Evolutionary conservation across 768 basidiomycete species (phyloP).

Genomic region (Suillus brevipes): DNA sequence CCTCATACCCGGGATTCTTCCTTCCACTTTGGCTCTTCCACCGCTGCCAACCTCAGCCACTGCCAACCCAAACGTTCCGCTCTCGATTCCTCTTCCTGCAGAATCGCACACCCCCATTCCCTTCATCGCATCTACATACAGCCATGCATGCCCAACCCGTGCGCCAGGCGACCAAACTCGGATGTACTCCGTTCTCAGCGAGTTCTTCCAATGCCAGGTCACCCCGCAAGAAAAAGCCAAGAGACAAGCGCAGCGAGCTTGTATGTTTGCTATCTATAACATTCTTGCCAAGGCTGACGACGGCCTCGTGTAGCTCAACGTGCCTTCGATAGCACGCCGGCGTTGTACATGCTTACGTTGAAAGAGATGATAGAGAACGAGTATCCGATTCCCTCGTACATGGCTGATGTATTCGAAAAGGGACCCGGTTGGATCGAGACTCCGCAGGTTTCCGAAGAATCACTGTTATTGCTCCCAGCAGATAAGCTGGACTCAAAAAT

Average conservation of each 20-base stretch:
- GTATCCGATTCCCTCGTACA: conserved; percentile 85
- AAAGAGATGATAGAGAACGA: conserved; percentile 95
- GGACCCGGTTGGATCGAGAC: conserved; percentile 82
- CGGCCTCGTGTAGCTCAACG: conserved; percentile 49
- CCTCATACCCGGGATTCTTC: conserved; percentile 84
- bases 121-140: conserved; percentile 79
- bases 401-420: conserved; percentile 69
- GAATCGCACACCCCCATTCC: conserved; percentile 44
- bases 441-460: conserved; percentile 44
- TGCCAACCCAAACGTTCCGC: conserved; percentile 53
- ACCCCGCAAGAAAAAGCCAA: conserved; percentile 78
- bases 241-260: conserved; percentile 46
- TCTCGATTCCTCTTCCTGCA: conserved; percentile 42
- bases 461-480: conserved; percentile 32
- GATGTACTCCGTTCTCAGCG: conserved; percentile 83
- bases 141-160: conserved; percentile 89
- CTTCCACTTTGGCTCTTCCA: conserved; percentile 69
- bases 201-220: conserved; percentile 81
- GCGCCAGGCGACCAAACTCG: conserved; percentile 86
- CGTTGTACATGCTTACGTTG: conserved; percentile 69
- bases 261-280: conserved; percentile 36
- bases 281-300: conserved; percentile 13
- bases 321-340: conserved; percentile 60
- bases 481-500: conserved; percentile 47
- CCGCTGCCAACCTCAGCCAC: conserved; percentile 71